Conservation (phyloP, 202 grass and related monocot species). For the Schoenoplectus triqueter region DNA sequence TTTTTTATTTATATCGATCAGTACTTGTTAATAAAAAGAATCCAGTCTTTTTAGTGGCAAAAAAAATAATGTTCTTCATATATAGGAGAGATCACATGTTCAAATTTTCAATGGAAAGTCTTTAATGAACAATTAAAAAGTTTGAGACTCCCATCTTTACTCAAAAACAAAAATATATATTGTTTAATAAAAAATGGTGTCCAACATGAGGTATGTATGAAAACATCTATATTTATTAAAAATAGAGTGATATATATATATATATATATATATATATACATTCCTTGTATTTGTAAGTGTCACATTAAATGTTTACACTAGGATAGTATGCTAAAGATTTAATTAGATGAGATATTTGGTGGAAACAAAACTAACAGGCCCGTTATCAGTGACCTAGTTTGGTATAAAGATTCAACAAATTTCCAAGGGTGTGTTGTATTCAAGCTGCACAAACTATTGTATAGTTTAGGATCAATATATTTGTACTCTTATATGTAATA, state of each 20-base stretch:
- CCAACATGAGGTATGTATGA: background rate
- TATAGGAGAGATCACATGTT: no score
- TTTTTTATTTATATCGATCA: background rate
- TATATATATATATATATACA: conserved; percentile 8
- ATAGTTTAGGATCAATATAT: background rate
- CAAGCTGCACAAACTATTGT: conserved; percentile 26
- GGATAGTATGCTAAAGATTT: background rate
- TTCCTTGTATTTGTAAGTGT: background rate
- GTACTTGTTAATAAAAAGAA: background rate
- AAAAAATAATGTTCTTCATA: no score
- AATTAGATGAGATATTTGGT: background rate
- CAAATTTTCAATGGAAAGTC: no score
- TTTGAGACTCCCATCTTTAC: no score
- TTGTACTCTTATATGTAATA: conserved; percentile 15
- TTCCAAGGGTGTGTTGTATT: conserved; percentile 36
- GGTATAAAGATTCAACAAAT: conserved; percentile 12
- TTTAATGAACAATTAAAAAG: no score
- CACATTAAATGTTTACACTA: background rate
- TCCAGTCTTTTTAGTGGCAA: no score
- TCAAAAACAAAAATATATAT: no score
- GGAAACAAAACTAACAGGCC: conserved; percentile 13
- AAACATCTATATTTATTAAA: background rate
- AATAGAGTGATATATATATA: background rate
- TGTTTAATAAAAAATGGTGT: background rate
- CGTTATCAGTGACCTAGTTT: background rate